Base-by-base conservation (phyloP, 495 filamentous ascomycete species). In the Baudoinia panamericana region DNA sequence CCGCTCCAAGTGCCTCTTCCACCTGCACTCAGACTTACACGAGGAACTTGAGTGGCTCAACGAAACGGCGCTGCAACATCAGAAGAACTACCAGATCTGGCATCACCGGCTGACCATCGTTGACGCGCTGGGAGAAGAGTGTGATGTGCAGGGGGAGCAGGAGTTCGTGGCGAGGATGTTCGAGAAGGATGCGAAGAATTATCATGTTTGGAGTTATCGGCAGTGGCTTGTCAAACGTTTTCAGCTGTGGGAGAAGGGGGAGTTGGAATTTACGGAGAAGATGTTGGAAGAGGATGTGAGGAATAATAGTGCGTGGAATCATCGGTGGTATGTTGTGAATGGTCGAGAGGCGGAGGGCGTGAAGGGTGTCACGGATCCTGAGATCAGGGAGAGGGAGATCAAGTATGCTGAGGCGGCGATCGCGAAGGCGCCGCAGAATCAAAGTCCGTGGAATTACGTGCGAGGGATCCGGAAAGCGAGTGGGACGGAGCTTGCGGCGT, bases 21-120 rank as follows among this genome's bases (percentile, higher is more conserved):
- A 71, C 2, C 57, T 94, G 18, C 56, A 72, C 2, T 69, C 74
- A 34, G 68, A 80, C 44, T 69, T 95, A 36, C 55, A 56, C 0
- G 67, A 79, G 42, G 90, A 97, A 56, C 60, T 94, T 18, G 64
- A 68, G 28, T 97, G 86, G 84, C 61, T 97, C 17, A 93, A 94
- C 54, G 64, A 69, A 2, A 70, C 93, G 13, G 79, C 90, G 3
- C 62, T 93, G 30, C 70, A 72, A 19, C 76, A 93, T 53, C 72
- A 88, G 53, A 97, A 97, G 58, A 97, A 96, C 58, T 97, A 95
- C 62, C 90, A 97, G 59, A 96, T 96, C 56, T 96, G 90, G 90
- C 85, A 94, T 55, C 92, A 96, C 58, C 82, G 90, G 19, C 83
- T 94, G 60, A 68, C 85, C 25, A 63, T 97, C 15, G 71, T 94